These are phyloP conservation scores for Medicago truncatula DNA, from an alignment of 306 rosid species.

Conservation along the genomic window DNA sequence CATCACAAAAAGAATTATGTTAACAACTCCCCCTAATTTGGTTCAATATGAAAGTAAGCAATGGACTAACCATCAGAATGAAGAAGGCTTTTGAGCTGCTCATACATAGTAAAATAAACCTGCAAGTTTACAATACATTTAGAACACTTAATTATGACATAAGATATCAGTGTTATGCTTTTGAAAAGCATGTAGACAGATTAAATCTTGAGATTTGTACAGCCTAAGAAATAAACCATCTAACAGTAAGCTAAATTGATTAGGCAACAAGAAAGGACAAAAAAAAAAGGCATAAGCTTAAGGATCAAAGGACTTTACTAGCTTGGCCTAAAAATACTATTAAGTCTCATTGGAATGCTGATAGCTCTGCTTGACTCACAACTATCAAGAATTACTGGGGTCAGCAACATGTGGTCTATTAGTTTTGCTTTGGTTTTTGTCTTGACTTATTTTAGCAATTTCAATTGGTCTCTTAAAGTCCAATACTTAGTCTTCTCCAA, in stretches of 20 bases:
- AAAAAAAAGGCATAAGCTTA: conserved; percentile 18
- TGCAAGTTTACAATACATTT: conserved; percentile 45
- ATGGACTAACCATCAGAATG: conserved; percentile 64
- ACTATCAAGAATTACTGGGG: neutral
- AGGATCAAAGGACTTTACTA: conserved; percentile 20
- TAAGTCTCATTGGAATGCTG: conserved; percentile 1
- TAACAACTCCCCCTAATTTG: conserved; percentile 8
- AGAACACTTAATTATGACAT: conserved; percentile 1
- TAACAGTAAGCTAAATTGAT: conserved; percentile 20
- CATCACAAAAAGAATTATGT: neutral
- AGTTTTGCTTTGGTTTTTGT: conserved; percentile 3
- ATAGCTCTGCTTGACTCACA: conserved; percentile 13
- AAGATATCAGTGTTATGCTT: conserved; percentile 24
- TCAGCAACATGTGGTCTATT: neutral
- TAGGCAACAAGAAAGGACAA: conserved; percentile 3
- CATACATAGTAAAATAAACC: conserved; percentile 80
- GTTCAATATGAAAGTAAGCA: conserved; percentile 23
- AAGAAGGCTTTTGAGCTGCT: conserved; percentile 68
- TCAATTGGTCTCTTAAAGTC: conserved; percentile 12
- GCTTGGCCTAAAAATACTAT: neutral
- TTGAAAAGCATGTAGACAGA: conserved; percentile 24
- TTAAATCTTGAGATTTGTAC: conserved; percentile 3
- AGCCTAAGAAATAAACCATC: conserved; percentile 13
- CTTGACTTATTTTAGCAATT: neutral
- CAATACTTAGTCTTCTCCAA: conserved; percentile 13